These are phyloP conservation scores for Calonectria honghensis DNA, from an alignment of 2,329 filamentous ascomycete genomes.

Conservation along the genomic window DNA sequence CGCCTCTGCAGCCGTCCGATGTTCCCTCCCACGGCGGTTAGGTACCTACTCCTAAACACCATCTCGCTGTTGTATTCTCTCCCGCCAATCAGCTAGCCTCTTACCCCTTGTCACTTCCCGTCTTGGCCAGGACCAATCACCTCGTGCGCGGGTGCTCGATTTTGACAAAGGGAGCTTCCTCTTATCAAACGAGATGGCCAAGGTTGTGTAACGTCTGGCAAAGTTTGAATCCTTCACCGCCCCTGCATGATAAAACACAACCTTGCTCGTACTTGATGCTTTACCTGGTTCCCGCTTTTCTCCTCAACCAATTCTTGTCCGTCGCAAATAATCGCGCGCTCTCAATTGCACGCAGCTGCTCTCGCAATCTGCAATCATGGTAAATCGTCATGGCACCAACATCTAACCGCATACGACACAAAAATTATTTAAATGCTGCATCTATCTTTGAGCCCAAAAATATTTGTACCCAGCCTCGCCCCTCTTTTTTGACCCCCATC, in stretches of 20 bases:
- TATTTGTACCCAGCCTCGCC: background rate
- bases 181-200: slow-evolving; percentile 12
- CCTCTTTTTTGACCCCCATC: slow-evolving; percentile 26
- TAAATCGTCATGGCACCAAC: background rate
- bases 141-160: background rate
- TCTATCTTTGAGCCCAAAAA: background rate
- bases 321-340: background rate
- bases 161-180: slow-evolving; percentile 7
- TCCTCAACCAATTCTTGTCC: background rate
- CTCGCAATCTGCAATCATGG: no score
- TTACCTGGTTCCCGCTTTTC: background rate
- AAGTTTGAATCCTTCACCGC: slow-evolving; percentile 27
- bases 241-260: background rate
- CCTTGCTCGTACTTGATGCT: background rate
- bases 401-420: background rate
- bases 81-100: slow-evolving; percentile 12
- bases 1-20: background rate
- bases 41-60: background rate
- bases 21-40: background rate
- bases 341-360: background rate
- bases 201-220: background rate
- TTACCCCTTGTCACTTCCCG: slow-evolving; percentile 5
- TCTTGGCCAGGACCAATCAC: background rate
- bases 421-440: slow-evolving; percentile 1
- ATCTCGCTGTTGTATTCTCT: background rate